Base-by-base conservation (phyloP, 2,329 filamentous ascomycete genomes). In the Aspergillus texensis region DNA sequence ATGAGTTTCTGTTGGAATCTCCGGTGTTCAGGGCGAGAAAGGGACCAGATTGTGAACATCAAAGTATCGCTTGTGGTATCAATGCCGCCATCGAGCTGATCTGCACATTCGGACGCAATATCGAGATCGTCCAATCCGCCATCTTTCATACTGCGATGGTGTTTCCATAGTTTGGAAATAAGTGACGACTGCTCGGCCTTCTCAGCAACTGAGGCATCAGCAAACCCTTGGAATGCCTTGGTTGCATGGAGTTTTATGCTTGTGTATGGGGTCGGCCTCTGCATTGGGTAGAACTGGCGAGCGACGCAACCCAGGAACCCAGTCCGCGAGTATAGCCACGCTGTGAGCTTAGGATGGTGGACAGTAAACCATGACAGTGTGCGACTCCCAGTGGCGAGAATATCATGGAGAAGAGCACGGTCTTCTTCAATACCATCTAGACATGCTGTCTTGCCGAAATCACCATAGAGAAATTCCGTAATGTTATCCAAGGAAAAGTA, bases 401-500 rank as follows among this genome's bases (percentile, higher is more conserved):
- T 83, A 64, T 86, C 84, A 39, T 74, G 67, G 8, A 86, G 71
- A 14, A 86, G 73, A 2, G 66, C 70, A 12, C 80, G 73, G 68
- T 85, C 76, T 14, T 61, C 56, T 16, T 68, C 45, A 26, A 73
- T 71, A 0, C 82, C 82, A 16, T 67, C 65, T 11, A 85, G 65
- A 0, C 82, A 80, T 36, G 71, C 70, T 0, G 84, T 86, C 3
- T 74, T 79, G 3, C 82, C 83, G 63, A 76, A 66, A 1, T 71
- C 67, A 2, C 84, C 84, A 62, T 85, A 86, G 0, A 86, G 69
- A 56, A 86, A 85, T 5, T 78, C 75, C 0, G 84, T 85, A 63
- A 86, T 85, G 57, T 74, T 79, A 69, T 87, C 84, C 14, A 87
- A 74, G 12, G 82, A 81, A 70, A 82, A 86, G 69, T 82, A 86